phyloP scores from a whole-genome alignment of 176 grass and related monocot species.

The Juncus effusus region DNA sequence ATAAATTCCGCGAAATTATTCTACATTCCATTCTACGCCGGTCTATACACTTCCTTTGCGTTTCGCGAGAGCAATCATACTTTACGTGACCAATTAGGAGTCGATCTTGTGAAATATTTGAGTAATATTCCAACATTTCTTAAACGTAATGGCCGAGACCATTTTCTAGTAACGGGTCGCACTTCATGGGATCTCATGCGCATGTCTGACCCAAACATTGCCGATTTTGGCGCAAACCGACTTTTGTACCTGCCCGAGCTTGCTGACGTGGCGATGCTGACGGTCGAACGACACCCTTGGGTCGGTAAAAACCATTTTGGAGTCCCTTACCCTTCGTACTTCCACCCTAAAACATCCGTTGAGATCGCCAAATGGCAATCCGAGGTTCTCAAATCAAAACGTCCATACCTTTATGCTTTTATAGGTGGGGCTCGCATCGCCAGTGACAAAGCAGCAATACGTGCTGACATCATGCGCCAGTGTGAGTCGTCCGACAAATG shows the following conservation, averaged over 20 bases:
- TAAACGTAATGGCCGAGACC: conserved; percentile 12
- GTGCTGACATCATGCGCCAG: conserved; percentile 16
- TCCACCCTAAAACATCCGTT: conserved; percentile 33
- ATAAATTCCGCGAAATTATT: conserved; percentile 14
- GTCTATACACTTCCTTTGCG: conserved; percentile 22
- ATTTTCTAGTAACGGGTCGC: conserved; percentile 24
- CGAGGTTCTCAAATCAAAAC: conserved; percentile 19
- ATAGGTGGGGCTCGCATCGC: conserved; percentile 6
- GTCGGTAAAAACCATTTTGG: conserved; percentile 35
- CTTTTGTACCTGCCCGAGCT: conserved; percentile 35
- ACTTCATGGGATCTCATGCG: conserved; percentile 31
- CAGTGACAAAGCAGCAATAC: conserved; percentile 7
- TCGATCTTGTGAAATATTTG: conserved; percentile 12
- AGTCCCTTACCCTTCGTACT: conserved; percentile 44
- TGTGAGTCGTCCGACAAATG: conserved; percentile 32
- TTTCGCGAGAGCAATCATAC: conserved; percentile 25
- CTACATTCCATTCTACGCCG: conserved; percentile 23
- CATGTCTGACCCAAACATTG: conserved; percentile 14
- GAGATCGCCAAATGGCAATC: conserved; percentile 33
- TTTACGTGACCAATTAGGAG: conserved; percentile 14
- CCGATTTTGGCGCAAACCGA: conserved; percentile 29
- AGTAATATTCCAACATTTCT: not conserved
- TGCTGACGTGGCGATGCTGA: conserved; percentile 36
- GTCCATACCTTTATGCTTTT: conserved; percentile 30
- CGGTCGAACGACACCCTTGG: conserved; percentile 32